These are phyloP conservation scores for Aspergillus vadensis DNA, from an alignment of 2,329 filamentous ascomycete genomes.

Conservation along the genomic window DNA sequence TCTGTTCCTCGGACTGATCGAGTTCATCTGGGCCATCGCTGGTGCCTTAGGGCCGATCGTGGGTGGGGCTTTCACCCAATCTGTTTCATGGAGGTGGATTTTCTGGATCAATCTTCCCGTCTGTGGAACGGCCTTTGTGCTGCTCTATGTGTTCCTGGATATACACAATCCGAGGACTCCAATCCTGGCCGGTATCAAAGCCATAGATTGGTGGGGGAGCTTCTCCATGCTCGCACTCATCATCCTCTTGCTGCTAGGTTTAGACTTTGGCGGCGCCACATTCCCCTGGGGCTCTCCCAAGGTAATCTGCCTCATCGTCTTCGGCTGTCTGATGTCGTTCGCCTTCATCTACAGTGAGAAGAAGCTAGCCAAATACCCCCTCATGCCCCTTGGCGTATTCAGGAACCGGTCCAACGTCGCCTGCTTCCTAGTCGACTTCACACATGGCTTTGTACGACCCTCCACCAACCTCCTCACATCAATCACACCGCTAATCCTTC, in stretches of 20 bases:
- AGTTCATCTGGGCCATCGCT: conserved; percentile 58
- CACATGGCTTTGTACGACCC: conserved; percentile 47
- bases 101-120: conserved; percentile 61
- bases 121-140: conserved; percentile 50
- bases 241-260: conserved; percentile 55
- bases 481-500: conserved; percentile 18
- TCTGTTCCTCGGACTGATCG: conserved; percentile 54
- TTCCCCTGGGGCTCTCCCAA: conserved; percentile 58
- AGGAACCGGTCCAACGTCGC: conserved; percentile 58
- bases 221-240: conserved; percentile 54
- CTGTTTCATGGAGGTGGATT: conserved; percentile 54
- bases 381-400: conserved; percentile 70
- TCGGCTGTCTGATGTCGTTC: conserved; percentile 51
- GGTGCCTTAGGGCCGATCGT: conserved; percentile 56
- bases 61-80: conserved; percentile 53
- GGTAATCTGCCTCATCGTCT: conserved; percentile 57
- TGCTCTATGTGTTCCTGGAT: conserved; percentile 56
- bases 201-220: conserved; percentile 58
- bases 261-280: conserved; percentile 56
- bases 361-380: conserved; percentile 63
- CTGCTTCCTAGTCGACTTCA: conserved; percentile 53
- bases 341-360: conserved; percentile 65
- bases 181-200: conserved; percentile 52
- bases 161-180: conserved; percentile 58
- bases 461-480: no score